Evolutionary conservation across 805 yeast species (phyloP), one percentile per base, ranked within the genome.

Genomic region (Hanseniaspora mollemarum): DNA sequence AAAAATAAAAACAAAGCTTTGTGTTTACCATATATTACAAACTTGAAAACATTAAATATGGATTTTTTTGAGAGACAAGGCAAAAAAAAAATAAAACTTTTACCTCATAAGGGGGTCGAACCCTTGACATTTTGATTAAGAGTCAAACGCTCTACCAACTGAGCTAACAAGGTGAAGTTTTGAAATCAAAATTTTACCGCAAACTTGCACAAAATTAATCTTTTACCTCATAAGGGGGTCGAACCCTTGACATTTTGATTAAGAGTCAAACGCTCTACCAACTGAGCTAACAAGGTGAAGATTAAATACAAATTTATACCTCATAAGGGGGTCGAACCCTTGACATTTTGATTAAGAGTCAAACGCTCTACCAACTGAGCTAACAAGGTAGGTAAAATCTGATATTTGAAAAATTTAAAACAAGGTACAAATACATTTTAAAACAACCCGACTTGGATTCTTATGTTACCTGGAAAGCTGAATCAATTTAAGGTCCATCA

Each of bases 361-460:
- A 43, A 43, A 43, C 46, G 46, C 46, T 43, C 46, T 43, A 43
- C 46, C 46, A 43, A 43, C 46, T 43, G 46, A 43, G 46, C 46
- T 43, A 43, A 43, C 46, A 43, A 43, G 46, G 46, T 43, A 43
- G 38, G 38, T 43, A 43, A 43, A 43, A 43, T 43, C n/a, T 43
- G 36, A 31, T 32, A 32, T 15, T 24, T 10, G 24, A 18, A 7
- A 18, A 19, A 12, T 32, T 10, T 9, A 32, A n/a, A 6, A 18
- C 18, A 9, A 9, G 9, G 6, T 32, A n/a, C 10, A 12, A 32
- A 12, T 10, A 32, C n/a, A 12, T 32, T 12, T 32, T 10, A 28
- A 28, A 28, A 28, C 32, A 28, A 28, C 32, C n/a, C n/a, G 9
- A 32, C 18, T 9, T 32, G 6, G 36, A 9, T 32, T n/a, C 10